Conservation (phyloP, 345 rosid genomes). For the Gossypium longicalyx region DNA sequence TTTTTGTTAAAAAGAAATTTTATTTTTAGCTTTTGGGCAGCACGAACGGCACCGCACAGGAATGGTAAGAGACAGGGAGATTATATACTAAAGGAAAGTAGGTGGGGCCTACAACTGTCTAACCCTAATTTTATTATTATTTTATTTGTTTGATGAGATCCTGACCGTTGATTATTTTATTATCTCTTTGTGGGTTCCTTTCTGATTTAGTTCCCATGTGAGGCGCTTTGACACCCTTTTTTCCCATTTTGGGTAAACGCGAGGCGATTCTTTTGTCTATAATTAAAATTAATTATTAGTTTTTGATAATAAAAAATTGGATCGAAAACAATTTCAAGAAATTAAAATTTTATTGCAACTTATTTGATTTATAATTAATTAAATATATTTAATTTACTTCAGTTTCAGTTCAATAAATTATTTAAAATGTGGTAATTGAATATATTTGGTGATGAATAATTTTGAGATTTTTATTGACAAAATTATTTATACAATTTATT, state of each 20-base stretch:
- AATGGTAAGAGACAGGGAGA: not conserved
- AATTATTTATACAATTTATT: no score
- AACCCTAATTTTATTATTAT: slow-evolving; percentile 11
- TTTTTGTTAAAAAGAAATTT: no score
- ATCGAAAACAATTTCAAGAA: no score
- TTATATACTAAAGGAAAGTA: slow-evolving; percentile 13
- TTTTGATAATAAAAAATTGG: no score
- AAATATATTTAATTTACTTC: no score
- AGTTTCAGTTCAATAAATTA: no score
- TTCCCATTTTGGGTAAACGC: not conserved
- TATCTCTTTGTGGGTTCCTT: not conserved
- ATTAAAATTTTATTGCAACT: no score
- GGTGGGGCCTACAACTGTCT: not conserved
- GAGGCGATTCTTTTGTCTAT: not conserved
- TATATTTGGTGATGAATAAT: no score
- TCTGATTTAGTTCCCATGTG: not conserved
- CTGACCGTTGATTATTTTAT: not conserved
- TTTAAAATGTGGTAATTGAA: no score
- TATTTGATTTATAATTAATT: no score
- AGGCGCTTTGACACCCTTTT: not conserved
- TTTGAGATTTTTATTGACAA: no score
- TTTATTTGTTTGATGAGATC: not conserved
- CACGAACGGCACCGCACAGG: slow-evolving; percentile 35
- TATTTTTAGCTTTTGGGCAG: slow-evolving; percentile 19
- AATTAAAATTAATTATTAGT: no score